Conservation (phyloP, 208 protist species). For the Acanthamoeba lenticulata region DNA sequence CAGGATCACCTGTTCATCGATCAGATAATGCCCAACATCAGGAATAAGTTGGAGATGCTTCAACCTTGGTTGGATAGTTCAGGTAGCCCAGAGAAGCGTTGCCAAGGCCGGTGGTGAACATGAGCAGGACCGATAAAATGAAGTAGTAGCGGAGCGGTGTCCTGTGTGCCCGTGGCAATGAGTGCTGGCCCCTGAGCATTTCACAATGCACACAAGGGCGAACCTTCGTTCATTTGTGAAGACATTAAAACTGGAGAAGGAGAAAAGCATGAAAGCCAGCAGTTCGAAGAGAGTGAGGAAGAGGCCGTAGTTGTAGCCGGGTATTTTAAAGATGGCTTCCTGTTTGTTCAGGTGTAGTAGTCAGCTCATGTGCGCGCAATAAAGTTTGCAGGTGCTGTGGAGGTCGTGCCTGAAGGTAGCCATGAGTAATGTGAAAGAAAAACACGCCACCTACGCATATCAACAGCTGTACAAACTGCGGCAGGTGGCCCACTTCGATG, state of each 20-base stretch:
- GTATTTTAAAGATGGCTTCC: neutral
- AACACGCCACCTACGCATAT: neutral
- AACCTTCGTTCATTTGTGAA: neutral
- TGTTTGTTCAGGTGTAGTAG: neutral
- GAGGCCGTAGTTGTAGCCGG: neutral
- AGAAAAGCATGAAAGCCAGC: neutral
- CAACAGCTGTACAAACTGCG: neutral
- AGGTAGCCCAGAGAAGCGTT: neutral
- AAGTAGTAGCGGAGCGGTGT: conserved; percentile 5
- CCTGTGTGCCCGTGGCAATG: too few species aligned
- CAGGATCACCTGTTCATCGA: neutral
- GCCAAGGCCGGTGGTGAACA: neutral
- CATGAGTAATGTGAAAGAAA: neutral
- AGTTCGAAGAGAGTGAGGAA: conserved; percentile 27
- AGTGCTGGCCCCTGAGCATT: neutral
- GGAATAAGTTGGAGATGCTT: too few species aligned
- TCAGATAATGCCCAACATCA: too few species aligned
- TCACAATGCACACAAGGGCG: neutral
- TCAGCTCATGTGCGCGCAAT: neutral
- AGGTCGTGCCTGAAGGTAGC: conserved; percentile 17
- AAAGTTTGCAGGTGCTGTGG: too few species aligned
- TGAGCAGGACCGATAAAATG: neutral
- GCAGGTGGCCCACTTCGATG: neutral
- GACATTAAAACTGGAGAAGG: neutral
- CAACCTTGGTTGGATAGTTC: neutral